Evolutionary conservation across 192 early-diverging fungal genomes (phyloP).

Genomic region (Diversispora epigaea): DNA sequence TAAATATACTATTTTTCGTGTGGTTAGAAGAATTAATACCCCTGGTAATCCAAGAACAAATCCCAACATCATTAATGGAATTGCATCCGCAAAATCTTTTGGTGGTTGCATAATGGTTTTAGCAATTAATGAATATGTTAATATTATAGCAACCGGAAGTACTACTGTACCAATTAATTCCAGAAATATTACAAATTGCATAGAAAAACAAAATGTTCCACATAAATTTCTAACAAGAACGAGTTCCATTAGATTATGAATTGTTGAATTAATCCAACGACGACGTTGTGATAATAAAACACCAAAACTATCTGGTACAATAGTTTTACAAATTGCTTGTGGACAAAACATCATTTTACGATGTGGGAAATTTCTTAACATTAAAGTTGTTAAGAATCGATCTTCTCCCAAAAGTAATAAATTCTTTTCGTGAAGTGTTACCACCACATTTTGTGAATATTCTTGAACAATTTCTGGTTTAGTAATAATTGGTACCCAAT

Average conservation of each 20-base stretch:
- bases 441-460: slow-evolving; percentile 79
- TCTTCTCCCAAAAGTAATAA: slow-evolving; percentile 85
- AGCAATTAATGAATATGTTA: slow-evolving; percentile 67
- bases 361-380: slow-evolving; percentile 83
- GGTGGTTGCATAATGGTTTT: slow-evolving; percentile 55
- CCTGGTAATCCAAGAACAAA: slow-evolving; percentile 85
- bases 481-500: slow-evolving; percentile 84
- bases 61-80: slow-evolving; percentile 74
- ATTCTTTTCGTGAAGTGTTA: slow-evolving; percentile 77
- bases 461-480: slow-evolving; percentile 90
- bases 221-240: slow-evolving; percentile 91
- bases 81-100: slow-evolving; percentile 51
- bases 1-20: slow-evolving; percentile 79
- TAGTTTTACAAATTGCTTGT: slow-evolving; percentile 80
- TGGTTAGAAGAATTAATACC: slow-evolving; percentile 84
- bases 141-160: slow-evolving; percentile 72
- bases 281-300: slow-evolving; percentile 87
- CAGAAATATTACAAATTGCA: slow-evolving; percentile 80
- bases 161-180: slow-evolving; percentile 76
- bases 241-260: slow-evolving; percentile 92
- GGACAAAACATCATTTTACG: slow-evolving; percentile 88
- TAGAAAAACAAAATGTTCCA: slow-evolving; percentile 96
- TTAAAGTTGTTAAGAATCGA: slow-evolving; percentile 84
- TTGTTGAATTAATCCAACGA: slow-evolving; percentile 96
- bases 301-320: slow-evolving; percentile 82